Base-by-base conservation (phyloP, 805 yeast genomes). In the Suhomyces kilbournensis region DNA sequence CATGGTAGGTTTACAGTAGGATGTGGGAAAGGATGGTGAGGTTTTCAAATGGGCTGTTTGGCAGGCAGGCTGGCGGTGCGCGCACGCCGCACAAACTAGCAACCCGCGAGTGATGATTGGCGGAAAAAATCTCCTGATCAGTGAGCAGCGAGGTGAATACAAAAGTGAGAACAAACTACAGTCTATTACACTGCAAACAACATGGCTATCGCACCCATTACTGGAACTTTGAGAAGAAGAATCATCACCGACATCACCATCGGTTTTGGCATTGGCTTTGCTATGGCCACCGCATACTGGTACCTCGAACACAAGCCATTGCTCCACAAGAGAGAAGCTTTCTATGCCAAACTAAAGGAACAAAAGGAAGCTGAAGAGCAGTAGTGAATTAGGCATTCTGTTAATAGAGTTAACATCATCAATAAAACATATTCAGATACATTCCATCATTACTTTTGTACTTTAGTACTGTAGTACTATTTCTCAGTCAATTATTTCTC, bases 171-270 rank as follows among this genome's bases (percentile, higher is more conserved):
- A 22, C 35, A 32, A 32, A 32, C 17, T 32, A n/a, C 32, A 28
- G 32, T 28, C 25, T 12, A 1, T 32, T 32, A 32, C 8, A n/a
- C 35, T 2, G 17, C 19, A 17, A 20, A 49, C 45, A 68, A 53
- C 52, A 87, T 85, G 87, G 86, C 91, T 71, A 79, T 89, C 67
- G 88, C 93, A 67, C 94, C 96, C 65, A 90, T 92, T 66, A 82
- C 85, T 50, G 97, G 97, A 61, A 76, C 86, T 56, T 80, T 92
- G 61, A 89, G 83, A 76, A 88, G 83, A 79, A 88, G 85, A 76
- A 82, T 89, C 72, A 78, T 85, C 68, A 82, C 87, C 61, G 97
- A 92, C 66, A 83, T 92, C 69, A 58, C 83, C 62, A 72, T 86
- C 58, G 96, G 94, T 55, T 79, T 83, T 73, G 80, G 63, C 51